Evolutionary conservation across 2,329 filamentous ascomycete species (phyloP).

Genomic region (Apiospora arundinis): DNA sequence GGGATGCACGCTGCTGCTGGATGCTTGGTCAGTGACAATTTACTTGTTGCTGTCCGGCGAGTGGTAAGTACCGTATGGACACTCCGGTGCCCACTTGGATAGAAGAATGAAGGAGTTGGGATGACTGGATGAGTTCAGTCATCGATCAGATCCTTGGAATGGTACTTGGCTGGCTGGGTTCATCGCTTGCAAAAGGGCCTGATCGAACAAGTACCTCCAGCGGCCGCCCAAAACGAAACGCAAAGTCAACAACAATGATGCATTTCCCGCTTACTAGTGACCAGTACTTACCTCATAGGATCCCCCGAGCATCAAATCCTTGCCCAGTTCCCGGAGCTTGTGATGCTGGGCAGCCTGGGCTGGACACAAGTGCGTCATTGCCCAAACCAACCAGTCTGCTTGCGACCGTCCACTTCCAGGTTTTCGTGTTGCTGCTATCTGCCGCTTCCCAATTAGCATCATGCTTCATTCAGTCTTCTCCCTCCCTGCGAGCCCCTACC

Average conservation of each 20-base stretch:
- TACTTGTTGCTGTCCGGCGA: neutral
- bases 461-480: too few species aligned
- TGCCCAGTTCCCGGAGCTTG: neutral
- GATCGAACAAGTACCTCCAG: neutral
- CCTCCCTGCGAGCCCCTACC: neutral
- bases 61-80: neutral
- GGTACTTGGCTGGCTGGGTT: neutral
- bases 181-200: neutral
- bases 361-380: constrained; percentile 11
- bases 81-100: neutral
- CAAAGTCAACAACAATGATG: constrained; percentile 17
- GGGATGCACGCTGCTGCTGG: neutral
- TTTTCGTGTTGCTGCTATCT: neutral
- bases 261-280: constrained; percentile 11
- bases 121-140: neutral
- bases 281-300: constrained; percentile 16
- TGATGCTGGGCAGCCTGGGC: neutral
- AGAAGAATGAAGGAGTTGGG: neutral
- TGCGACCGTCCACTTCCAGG: neutral
- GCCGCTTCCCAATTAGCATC: constrained; percentile 12
- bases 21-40: neutral
- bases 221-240: neutral
- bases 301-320: neutral
- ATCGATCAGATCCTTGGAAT: neutral
- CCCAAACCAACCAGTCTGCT: neutral